Conservation (phyloP, 106 monocot genomes). For the Iris macrosiphon region DNA sequence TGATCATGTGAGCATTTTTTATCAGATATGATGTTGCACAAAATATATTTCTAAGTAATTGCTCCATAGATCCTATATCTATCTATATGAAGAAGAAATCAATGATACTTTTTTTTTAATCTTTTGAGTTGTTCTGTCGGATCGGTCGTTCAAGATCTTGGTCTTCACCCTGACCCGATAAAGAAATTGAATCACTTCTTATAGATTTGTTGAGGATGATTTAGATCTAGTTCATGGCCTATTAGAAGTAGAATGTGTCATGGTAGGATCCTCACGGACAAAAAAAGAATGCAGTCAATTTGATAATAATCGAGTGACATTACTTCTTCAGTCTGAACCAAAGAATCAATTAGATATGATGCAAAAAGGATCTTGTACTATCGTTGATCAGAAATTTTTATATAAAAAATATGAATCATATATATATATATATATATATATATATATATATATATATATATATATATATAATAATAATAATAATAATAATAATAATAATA, state of each 20-base stretch:
- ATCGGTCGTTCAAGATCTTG: background rate
- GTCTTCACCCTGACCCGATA: background rate
- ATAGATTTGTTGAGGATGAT: background rate
- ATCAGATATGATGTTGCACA: too few species aligned
- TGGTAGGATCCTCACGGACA: too few species aligned
- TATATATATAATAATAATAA: too few species aligned
- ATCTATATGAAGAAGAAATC: too few species aligned
- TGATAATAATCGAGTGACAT: background rate
- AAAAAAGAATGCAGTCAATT: background rate
- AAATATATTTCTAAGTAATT: too few species aligned
- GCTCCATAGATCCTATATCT: too few species aligned
- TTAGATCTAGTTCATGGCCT: background rate
- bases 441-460: too few species aligned
- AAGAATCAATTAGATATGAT: background rate
- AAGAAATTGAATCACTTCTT: background rate
- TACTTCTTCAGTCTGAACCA: background rate
- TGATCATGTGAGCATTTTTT: too few species aligned
- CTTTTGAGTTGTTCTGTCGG: background rate
- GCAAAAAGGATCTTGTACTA: background rate
- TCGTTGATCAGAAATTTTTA: background rate
- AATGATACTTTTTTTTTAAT: background rate
- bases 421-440: too few species aligned
- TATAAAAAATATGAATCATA: background rate
- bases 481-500: too few species aligned
- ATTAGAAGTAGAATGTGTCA: background rate